phyloP scores from a whole-genome alignment of 2,329 filamentous ascomycete species.

The Diaporthe destruens region DNA sequence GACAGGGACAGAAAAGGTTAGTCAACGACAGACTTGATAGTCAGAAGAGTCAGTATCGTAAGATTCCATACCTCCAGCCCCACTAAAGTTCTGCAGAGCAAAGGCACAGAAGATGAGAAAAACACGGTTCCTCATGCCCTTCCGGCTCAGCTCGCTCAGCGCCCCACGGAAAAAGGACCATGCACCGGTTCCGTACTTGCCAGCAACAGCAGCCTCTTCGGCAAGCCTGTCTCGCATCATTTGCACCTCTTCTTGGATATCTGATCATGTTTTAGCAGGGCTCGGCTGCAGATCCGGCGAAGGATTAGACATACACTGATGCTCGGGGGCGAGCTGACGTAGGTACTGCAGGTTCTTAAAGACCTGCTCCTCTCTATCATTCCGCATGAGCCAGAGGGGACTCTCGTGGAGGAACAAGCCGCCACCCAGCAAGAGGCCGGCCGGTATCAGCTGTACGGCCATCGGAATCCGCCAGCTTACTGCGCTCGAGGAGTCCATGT shows the following conservation, averaged over 20 bases:
- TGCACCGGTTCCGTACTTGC: conserved; percentile 52
- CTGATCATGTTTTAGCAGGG: not conserved
- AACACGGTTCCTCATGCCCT: conserved; percentile 57
- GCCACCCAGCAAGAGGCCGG: conserved; percentile 57
- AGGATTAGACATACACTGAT: conserved; percentile 42
- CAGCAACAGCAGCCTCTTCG: conserved; percentile 52
- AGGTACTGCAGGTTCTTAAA: conserved; percentile 56
- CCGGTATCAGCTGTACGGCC: conserved; percentile 60
- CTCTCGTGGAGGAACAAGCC: conserved; percentile 58
- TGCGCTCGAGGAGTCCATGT: conserved; percentile 50
- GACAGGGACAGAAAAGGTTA: not conserved
- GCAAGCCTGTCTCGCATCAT: conserved; percentile 56
- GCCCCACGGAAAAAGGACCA: conserved; percentile 45
- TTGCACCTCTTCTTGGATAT: conserved; percentile 62
- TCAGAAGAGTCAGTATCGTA: not conserved
- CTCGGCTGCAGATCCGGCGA: not conserved
- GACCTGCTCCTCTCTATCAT: conserved; percentile 55
- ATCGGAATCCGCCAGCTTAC: conserved; percentile 63
- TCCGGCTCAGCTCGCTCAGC: conserved; percentile 51
- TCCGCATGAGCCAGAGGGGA: conserved; percentile 58
- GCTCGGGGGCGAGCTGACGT: conserved; percentile 57
- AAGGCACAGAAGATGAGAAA: conserved; percentile 55
- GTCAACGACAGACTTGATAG: not conserved
- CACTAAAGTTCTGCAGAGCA: conserved; percentile 54
- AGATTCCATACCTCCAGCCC: conserved; percentile 47